Evolutionary conservation across 805 yeast genomes (phyloP).

Genomic region (Candida bentonensis): DNA sequence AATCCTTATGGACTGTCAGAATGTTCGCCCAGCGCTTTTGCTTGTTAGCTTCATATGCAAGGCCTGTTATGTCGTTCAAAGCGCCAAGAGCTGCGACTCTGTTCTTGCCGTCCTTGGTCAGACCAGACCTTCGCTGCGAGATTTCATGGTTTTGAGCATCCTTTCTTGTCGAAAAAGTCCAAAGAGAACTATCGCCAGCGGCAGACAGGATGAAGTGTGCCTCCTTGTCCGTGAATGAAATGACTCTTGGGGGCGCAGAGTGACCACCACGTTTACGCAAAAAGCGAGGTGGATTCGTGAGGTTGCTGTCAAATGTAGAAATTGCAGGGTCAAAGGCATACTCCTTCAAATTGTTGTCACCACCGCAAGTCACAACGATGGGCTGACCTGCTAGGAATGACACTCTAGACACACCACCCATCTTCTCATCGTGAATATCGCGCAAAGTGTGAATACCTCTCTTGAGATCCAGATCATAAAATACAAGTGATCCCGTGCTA

Average conservation of each 20-base stretch:
- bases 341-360: slow-evolving; percentile 80
- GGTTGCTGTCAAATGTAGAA: slow-evolving; percentile 37
- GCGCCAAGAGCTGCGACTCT: slow-evolving; percentile 15
- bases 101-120: slow-evolving; percentile 5
- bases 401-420: slow-evolving; percentile 67
- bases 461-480: slow-evolving; percentile 65
- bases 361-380: slow-evolving; percentile 75
- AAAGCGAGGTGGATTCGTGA: slow-evolving; percentile 80
- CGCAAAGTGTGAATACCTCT: slow-evolving; percentile 65
- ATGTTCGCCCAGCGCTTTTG: slow-evolving; percentile 91
- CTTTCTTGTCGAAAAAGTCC: slow-evolving; percentile 86
- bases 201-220: slow-evolving; percentile 81
- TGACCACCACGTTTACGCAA: slow-evolving; percentile 97
- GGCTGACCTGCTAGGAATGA: slow-evolving; percentile 85
- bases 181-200: slow-evolving; percentile 70
- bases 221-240: slow-evolving; percentile 62
- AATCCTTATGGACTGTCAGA: slow-evolving; percentile 76
- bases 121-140: slow-evolving; percentile 47
- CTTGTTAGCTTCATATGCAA: slow-evolving; percentile 61
- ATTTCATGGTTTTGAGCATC: slow-evolving; percentile 93
- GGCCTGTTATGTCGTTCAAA: slow-evolving; percentile 49
- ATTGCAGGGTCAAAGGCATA: slow-evolving; percentile 87
- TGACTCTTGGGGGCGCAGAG: slow-evolving; percentile 69
- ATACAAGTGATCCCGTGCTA: slow-evolving; percentile 66
- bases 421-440: slow-evolving; percentile 53